phyloP scores from a whole-genome alignment of 768 basidiomycete species.

The Lactarius sp. region DNA sequence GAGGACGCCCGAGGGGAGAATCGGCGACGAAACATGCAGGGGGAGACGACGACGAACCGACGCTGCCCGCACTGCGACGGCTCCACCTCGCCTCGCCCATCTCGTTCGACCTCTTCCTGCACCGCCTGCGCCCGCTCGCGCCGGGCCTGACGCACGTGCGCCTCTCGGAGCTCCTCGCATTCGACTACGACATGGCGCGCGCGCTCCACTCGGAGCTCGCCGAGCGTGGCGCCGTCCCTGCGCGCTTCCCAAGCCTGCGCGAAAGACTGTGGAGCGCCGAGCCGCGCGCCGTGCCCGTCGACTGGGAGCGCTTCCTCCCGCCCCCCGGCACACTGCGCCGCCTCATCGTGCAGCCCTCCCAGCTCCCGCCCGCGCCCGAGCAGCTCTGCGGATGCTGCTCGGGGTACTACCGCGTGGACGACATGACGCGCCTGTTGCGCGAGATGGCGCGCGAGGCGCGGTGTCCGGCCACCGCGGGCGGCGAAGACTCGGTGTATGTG shows the following conservation, averaged over 20 bases:
- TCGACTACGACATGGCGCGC: conserved; percentile 22
- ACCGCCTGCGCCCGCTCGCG: conserved; percentile 21
- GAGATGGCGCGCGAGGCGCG: conserved; percentile 23
- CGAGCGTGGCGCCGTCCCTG: conserved; percentile 21
- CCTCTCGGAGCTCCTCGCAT: conserved; percentile 25
- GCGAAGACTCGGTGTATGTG: conserved; percentile 10
- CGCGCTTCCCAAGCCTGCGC: conserved; percentile 11
- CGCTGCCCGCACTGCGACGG: conserved; percentile 15
- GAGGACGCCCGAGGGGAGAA: background rate
- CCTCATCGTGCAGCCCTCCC: conserved; percentile 20
- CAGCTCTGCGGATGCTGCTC: conserved; percentile 24
- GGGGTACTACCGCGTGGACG: conserved; percentile 22
- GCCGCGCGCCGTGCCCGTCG: conserved; percentile 16
- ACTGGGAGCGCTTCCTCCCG: conserved; percentile 22
- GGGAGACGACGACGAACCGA: background rate
- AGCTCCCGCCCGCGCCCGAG: conserved; percentile 18
- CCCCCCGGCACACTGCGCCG: background rate
- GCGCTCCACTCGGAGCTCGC: conserved; percentile 24
- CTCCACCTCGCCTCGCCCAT: conserved; percentile 25
- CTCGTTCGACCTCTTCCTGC: conserved; percentile 24
- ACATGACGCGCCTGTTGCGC: conserved; percentile 21
- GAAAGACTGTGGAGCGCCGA: conserved; percentile 17
- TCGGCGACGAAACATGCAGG: background rate
- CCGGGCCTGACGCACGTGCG: conserved; percentile 20
- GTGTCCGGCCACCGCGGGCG: background rate